These are phyloP conservation scores for Zygoascus biomembranicola DNA, from an alignment of 805 yeast genomes.

Conservation along the genomic window DNA sequence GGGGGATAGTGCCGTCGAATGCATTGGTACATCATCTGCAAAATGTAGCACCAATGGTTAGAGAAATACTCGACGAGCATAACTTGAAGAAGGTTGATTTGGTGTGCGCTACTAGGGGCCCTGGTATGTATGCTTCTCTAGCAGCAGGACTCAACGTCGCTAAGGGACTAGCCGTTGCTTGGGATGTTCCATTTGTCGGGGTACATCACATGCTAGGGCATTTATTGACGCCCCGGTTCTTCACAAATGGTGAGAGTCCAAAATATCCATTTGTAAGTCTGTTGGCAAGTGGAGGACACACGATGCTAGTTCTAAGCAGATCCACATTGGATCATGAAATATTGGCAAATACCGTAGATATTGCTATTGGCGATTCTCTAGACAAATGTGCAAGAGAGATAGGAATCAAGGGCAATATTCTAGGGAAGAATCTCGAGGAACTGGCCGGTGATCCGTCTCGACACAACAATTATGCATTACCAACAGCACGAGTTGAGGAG, in stretches of 20 bases:
- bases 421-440: constrained; percentile 78
- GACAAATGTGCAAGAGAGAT: constrained; percentile 88
- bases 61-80: constrained; percentile 32
- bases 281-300: constrained; percentile 90
- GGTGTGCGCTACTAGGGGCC: constrained; percentile 88
- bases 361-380: constrained; percentile 88
- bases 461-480: constrained; percentile 14
- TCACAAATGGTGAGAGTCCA: constrained; percentile 32
- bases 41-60: constrained; percentile 44
- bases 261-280: constrained; percentile 62
- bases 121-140: constrained; percentile 90
- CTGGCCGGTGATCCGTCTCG: constrained; percentile 35
- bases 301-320: constrained; percentile 67
- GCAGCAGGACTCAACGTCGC: constrained; percentile 78
- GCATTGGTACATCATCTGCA: constrained; percentile 76
- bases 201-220: constrained; percentile 98
- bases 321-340: constrained; percentile 61
- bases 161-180: constrained; percentile 74
- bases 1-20: constrained; percentile 83
- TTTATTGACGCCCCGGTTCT: constrained; percentile 55
- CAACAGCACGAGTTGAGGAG: not conserved
- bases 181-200: constrained; percentile 72
- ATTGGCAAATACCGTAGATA: constrained; percentile 67
- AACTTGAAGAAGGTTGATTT: constrained; percentile 41
- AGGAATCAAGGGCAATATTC: constrained; percentile 62